Percentiles rank a stretch among this genome's conserved stretches.
Evolutionary conservation across 2,329 filamentous ascomycete genomes (phyloP).

Genomic region (Leptosphaerulina australis): DNA sequence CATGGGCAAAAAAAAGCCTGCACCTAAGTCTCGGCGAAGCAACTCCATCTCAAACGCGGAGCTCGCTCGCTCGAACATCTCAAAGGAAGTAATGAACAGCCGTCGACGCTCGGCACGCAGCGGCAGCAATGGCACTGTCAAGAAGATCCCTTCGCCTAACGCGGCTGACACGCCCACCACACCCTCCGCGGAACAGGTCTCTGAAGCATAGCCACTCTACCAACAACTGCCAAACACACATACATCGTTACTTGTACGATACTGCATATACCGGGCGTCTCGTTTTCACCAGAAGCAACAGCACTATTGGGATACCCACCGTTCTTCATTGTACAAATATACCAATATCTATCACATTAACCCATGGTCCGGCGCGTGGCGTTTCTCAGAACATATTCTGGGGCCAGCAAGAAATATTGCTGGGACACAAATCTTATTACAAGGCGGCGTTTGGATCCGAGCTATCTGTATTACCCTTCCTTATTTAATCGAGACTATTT

Average conservation of each 20-base stretch:
- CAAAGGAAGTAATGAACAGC: constrained; percentile 29
- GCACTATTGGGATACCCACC: constrained; percentile 13
- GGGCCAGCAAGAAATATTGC: no score
- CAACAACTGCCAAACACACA: background rate
- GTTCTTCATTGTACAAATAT: constrained; percentile 18
- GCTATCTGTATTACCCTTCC: constrained; percentile 6
- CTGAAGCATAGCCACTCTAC: constrained; percentile 3
- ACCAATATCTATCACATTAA: constrained; percentile 6
- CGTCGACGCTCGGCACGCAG: constrained; percentile 53
- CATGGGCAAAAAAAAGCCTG: constrained; percentile 48
- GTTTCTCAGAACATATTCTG: no score
- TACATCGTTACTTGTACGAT: constrained; percentile 14
- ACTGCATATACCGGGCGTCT: constrained; percentile 15
- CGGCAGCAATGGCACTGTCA: constrained; percentile 58
- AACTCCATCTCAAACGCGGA: constrained; percentile 48
- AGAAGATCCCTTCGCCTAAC: constrained; percentile 50
- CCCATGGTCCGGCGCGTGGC: constrained; percentile 14
- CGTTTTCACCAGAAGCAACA: constrained; percentile 1
- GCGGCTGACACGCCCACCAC: constrained; percentile 1
- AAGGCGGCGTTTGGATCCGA: constrained; percentile 3
- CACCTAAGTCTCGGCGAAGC: constrained; percentile 38
- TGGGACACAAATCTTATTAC: constrained; percentile 7
- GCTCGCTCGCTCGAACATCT: constrained; percentile 39
- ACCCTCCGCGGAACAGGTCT: constrained; percentile 5
- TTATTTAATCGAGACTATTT: constrained; percentile 9